A percentile compares a stretch with the other conserved stretches of the same genome.
Conservation (phyloP, 139 green algal genomes). For the Coccomyxa sp. region DNA sequence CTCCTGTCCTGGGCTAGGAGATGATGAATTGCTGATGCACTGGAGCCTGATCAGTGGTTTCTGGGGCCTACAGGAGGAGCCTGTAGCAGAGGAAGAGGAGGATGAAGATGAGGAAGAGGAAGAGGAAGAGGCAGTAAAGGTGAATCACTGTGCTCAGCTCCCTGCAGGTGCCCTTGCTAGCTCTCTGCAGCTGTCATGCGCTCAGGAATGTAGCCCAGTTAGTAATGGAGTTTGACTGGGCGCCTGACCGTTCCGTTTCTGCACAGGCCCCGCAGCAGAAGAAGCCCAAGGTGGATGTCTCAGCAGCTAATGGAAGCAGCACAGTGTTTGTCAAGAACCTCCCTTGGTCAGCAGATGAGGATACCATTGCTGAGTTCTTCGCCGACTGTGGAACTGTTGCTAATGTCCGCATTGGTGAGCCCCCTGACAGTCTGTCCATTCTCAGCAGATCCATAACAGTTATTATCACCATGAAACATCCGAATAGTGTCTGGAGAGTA, state of each 20-base stretch:
- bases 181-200: neutral
- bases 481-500: neutral
- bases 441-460: neutral
- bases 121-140: neutral
- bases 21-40: neutral
- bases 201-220: neutral
- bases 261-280: constrained; percentile 4
- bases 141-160: neutral
- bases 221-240: neutral
- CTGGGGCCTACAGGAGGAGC: neutral
- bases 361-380: constrained; percentile 52
- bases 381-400: constrained; percentile 41
- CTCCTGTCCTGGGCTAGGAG: neutral
- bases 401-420: constrained; percentile 49
- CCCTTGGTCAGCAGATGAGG: constrained; percentile 49
- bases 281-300: constrained; percentile 20
- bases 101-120: neutral
- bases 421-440: neutral
- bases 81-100: neutral
- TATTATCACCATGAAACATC: too few relatives aligned
- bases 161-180: too few relatives aligned
- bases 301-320: constrained; percentile 23
- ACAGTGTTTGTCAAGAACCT: constrained; percentile 77
- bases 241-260: neutral
- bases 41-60: neutral